These are phyloP conservation scores for Jimgerdemannia lactiflua DNA, from an alignment of 192 early-diverging fungal genomes.

Conservation along the genomic window DNA sequence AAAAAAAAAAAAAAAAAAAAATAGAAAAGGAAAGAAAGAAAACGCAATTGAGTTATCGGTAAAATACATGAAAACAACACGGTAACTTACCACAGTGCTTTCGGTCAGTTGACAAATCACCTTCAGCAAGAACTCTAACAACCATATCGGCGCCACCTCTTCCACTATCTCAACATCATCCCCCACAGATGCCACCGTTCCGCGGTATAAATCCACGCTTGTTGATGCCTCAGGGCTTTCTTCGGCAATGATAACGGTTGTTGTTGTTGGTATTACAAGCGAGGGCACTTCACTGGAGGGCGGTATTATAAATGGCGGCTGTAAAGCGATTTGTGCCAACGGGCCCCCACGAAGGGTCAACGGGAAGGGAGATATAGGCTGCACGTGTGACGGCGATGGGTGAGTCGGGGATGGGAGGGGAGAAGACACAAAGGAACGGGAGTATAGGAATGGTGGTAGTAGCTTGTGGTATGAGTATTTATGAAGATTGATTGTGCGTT, in stretches of 20 bases:
- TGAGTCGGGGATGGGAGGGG: too few relatives aligned
- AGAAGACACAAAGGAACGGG: too few relatives aligned
- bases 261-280: constrained; percentile 57
- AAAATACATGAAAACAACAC: too few relatives aligned
- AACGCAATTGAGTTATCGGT: neutral
- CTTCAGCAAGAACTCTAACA: constrained; percentile 75
- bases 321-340: neutral
- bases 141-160: constrained; percentile 79
- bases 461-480: too few relatives aligned
- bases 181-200: constrained; percentile 52
- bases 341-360: neutral
- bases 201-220: constrained; percentile 69
- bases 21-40: constrained; percentile 2
- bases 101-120: constrained; percentile 26
- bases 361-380: too few relatives aligned
- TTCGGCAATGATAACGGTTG: constrained; percentile 73
- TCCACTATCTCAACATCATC: constrained; percentile 52
- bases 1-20: too few relatives aligned
- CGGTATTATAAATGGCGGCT: constrained; percentile 34
- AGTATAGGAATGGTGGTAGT: too few relatives aligned
- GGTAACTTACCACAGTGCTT: neutral
- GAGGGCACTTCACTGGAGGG: constrained; percentile 56
- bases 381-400: too few relatives aligned
- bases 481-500: too few relatives aligned
- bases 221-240: constrained; percentile 71